A percentile compares a stretch with the other conserved stretches of the same genome.
phyloP scores from a whole-genome alignment of 208 protist species.

The Novymonas esmeraldas region DNA sequence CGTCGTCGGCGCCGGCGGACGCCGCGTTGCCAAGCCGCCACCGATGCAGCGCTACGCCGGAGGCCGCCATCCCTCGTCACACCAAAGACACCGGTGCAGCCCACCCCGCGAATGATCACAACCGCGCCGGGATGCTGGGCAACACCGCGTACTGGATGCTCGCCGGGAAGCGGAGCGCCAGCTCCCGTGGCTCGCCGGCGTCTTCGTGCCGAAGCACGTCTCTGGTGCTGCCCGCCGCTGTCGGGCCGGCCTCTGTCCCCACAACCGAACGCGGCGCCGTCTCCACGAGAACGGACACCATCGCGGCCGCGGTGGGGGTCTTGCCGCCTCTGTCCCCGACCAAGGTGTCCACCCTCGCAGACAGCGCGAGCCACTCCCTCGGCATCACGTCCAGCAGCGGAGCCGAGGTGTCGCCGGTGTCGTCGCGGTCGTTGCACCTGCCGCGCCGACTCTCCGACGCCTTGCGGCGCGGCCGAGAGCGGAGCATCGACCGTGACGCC shows the following conservation, averaged over 20 bases:
- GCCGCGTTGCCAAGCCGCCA: not conserved
- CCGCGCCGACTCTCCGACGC: slow-evolving; percentile 4
- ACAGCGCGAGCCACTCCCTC: not conserved
- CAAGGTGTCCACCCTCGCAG: not conserved
- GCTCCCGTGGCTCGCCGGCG: not conserved
- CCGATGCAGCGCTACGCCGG: not conserved
- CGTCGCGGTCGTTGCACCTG: not conserved
- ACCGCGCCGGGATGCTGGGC: not conserved
- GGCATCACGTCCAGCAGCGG: not conserved
- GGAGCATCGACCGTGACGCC: not conserved
- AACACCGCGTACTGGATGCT: not conserved
- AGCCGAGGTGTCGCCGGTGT: not conserved
- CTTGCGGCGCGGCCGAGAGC: not conserved
- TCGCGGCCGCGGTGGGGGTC: not conserved
- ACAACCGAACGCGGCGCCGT: not conserved
- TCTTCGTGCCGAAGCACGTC: not conserved
- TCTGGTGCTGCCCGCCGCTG: not conserved
- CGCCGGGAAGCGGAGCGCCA: not conserved
- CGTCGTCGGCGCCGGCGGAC: too few relatives aligned
- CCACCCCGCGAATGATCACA: not conserved
- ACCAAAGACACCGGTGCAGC: not conserved
- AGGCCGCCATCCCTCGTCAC: not conserved
- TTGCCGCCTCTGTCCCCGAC: not conserved
- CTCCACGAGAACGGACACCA: not conserved
- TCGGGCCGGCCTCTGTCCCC: not conserved